These are phyloP conservation scores for Rosa rugosa DNA, from an alignment of 306 rosid species.

Conservation along the genomic window DNA sequence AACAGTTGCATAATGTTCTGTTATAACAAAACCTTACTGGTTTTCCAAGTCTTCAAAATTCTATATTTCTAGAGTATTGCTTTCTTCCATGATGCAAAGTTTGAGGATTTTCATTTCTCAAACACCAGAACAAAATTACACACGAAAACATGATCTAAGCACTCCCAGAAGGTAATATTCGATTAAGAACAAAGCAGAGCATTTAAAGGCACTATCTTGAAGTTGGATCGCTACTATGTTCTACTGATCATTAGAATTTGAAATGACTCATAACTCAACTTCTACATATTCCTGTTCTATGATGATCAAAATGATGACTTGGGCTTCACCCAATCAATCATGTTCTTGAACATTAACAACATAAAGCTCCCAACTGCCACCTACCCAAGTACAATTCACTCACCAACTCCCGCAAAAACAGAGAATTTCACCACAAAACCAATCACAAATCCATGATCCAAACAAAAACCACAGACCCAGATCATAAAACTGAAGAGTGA, in stretches of 20 bases:
- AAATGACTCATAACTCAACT: not conserved
- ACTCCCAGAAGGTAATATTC: not conserved
- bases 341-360: not conserved
- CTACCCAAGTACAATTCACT: not conserved
- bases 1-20: not conserved
- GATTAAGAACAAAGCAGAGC: not conserved
- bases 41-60: not conserved
- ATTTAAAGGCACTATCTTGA: not conserved
- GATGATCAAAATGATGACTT: not conserved
- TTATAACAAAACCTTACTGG: not conserved
- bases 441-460: not conserved
- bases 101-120: not conserved
- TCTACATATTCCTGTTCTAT: not conserved
- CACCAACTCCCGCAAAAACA: not conserved
- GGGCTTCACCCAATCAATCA: not conserved
- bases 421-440: not conserved
- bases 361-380: not conserved
- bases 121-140: not conserved
- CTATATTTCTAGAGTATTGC: not conserved
- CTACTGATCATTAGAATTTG: not conserved
- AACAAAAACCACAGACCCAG: slow-evolving; percentile 4
- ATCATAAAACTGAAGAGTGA: not conserved
- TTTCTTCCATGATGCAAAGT: not conserved
- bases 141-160: not conserved
- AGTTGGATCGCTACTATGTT: not conserved